Evolutionary conservation across 768 basidiomycete genomes (phyloP).

Genomic region (Phaffia australis): DNA sequence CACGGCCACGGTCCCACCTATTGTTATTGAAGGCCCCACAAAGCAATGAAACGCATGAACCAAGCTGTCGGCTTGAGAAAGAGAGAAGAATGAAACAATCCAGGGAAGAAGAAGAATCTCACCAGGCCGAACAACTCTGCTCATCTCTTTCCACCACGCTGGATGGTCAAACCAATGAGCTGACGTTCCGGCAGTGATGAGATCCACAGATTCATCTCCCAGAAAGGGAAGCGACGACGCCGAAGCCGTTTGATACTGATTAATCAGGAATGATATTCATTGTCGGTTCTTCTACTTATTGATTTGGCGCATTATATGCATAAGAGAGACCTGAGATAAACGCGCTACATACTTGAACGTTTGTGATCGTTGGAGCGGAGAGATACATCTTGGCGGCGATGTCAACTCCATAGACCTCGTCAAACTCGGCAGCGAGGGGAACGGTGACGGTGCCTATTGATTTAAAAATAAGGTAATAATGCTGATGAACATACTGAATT

Average conservation of each 20-base stretch:
- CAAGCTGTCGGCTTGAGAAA: no score
- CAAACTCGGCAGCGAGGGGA: neutral
- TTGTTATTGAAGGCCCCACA: no score
- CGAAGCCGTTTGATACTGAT: conserved; percentile 12
- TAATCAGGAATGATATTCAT: neutral
- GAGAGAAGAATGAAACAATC: no score
- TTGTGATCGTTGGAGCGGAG: neutral
- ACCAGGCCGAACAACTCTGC: conserved; percentile 12
- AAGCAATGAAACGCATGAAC: no score
- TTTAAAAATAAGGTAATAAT: neutral
- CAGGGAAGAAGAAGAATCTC: no score
- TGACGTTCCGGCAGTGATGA: conserved; percentile 18
- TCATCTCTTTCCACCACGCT: conserved; percentile 17
- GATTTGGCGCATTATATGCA: neutral
- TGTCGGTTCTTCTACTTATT: neutral
- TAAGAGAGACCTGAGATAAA: no score
- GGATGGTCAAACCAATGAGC: conserved; percentile 22
- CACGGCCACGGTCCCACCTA: conserved; percentile 2
- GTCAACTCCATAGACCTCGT: conserved; percentile 11
- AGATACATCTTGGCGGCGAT: conserved; percentile 5
- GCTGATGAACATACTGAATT: neutral
- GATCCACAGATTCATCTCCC: neutral
- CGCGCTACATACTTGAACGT: conserved; percentile 11
- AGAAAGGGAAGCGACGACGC: conserved; percentile 8
- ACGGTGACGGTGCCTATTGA: conserved; percentile 14